Percentiles rank a stretch among this genome's conserved stretches.
phyloP scores from a whole-genome alignment of 352 stramenopile genomes.

The Plasmopara muralis region DNA sequence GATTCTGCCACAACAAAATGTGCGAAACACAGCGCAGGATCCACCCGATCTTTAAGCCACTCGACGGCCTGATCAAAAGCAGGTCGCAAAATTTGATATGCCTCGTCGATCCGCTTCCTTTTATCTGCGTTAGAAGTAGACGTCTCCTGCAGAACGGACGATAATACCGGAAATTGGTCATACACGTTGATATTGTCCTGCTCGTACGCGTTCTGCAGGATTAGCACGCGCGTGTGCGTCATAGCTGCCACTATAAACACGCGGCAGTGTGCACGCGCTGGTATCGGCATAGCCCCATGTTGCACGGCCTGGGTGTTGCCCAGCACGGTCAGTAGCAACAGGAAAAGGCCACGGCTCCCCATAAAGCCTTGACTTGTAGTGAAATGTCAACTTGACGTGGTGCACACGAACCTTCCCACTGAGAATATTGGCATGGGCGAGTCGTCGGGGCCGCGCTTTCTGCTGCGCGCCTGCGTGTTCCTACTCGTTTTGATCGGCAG shows the following conservation, averaged over 20 bases:
- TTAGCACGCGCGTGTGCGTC: slow-evolving; percentile 37
- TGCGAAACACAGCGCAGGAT: slow-evolving; percentile 47
- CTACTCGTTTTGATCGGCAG: slow-evolving; percentile 68
- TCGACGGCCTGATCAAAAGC: slow-evolving; percentile 41
- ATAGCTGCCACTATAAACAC: slow-evolving; percentile 42
- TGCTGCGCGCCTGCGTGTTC: slow-evolving; percentile 63
- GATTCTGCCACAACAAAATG: slow-evolving; percentile 28
- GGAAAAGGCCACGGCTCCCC: slow-evolving; percentile 3
- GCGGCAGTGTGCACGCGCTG: slow-evolving; percentile 34
- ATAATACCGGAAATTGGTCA: slow-evolving; percentile 31
- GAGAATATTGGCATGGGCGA: slow-evolving; percentile 27
- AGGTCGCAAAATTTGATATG: slow-evolving; percentile 39
- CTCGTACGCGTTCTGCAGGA: slow-evolving; percentile 46
- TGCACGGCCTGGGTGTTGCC: slow-evolving; percentile 2
- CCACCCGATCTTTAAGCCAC: slow-evolving; percentile 25
- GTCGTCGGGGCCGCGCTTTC: slow-evolving; percentile 46
- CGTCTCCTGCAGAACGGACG: slow-evolving; percentile 18
- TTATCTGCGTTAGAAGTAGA: slow-evolving; percentile 11
- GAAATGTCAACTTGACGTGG: slow-evolving; percentile 2
- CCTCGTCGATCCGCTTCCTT: slow-evolving; percentile 20
- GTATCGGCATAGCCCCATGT: slow-evolving; percentile 14
- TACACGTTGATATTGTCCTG: slow-evolving; percentile 40
- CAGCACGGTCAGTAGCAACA: slow-evolving; percentile 18
- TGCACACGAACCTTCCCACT: slow-evolving; percentile 8
- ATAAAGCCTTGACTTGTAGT: slow-evolving; percentile 5